Evolutionary conservation across 352 stramenopile species (phyloP).

Genomic region (Phytophthora constricta): DNA sequence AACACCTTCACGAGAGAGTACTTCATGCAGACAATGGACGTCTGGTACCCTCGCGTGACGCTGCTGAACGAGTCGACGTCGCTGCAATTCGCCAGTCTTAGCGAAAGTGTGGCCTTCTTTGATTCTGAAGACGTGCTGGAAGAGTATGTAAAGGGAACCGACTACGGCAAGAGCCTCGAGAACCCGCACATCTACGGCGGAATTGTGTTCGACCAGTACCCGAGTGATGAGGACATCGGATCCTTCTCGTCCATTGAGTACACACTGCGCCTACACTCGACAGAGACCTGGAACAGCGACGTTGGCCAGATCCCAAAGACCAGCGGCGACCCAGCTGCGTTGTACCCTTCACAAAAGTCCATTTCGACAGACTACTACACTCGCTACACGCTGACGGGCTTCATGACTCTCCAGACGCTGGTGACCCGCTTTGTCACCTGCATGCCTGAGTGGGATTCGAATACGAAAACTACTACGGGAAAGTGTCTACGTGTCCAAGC

Average conservation of each 20-base stretch:
- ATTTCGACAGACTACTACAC: constrained; percentile 45
- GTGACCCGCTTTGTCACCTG: constrained; percentile 66
- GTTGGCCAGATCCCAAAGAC: constrained; percentile 37
- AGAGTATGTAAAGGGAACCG: constrained; percentile 49
- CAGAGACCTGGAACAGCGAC: constrained; percentile 14
- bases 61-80: constrained; percentile 40
- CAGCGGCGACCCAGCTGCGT: constrained; percentile 32
- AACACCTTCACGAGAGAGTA: constrained; percentile 64
- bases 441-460: constrained; percentile 53
- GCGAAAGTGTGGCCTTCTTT: constrained; percentile 59
- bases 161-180: constrained; percentile 46
- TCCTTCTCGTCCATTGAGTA: constrained; percentile 59
- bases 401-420: constrained; percentile 69
- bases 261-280: constrained; percentile 66
- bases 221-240: constrained; percentile 42
- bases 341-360: constrained; percentile 41
- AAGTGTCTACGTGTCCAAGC: constrained; percentile 45
- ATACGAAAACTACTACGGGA: constrained; percentile 41
- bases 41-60: constrained; percentile 65
- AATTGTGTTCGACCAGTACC: constrained; percentile 61
- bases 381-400: constrained; percentile 51
- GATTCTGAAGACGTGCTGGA: constrained; percentile 45
- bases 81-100: constrained; percentile 45
- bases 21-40: constrained; percentile 57
- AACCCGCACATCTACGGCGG: constrained; percentile 58